These are phyloP conservation scores for Nitzschia putrida DNA, from an alignment of 108 stramenopile species.

Conservation along the genomic window DNA sequence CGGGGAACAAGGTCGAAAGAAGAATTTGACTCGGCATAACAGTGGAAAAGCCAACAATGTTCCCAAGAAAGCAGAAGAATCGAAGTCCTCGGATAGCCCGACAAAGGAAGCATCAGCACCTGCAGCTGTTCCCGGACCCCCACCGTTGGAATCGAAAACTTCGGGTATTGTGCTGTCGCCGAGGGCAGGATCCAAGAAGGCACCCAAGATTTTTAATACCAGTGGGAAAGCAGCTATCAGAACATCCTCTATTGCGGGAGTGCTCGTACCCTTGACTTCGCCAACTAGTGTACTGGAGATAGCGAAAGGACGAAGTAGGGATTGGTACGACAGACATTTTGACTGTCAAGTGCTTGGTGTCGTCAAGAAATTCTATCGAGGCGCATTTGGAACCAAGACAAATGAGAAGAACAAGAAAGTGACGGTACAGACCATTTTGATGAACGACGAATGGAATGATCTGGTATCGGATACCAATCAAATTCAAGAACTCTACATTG, in stretches of 20 bases:
- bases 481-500: constrained; percentile 34
- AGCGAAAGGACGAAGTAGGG: constrained; percentile 21
- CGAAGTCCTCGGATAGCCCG: background rate
- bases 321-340: constrained; percentile 27
- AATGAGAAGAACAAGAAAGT: constrained; percentile 17
- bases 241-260: background rate
- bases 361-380: constrained; percentile 21
- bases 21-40: background rate
- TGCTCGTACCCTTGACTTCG: background rate
- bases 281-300: constrained; percentile 16
- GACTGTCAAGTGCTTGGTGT: constrained; percentile 17
- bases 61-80: background rate
- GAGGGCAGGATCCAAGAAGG: constrained; percentile 1
- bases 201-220: constrained; percentile 4
- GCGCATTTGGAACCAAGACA: constrained; percentile 27
- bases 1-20: background rate
- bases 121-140: background rate
- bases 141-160: background rate
- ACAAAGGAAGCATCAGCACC: background rate
- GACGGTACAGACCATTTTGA: constrained; percentile 10
- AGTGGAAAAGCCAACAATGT: background rate
- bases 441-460: constrained; percentile 31
- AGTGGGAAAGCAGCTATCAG: background rate
- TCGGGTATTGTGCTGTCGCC: constrained; percentile 3
- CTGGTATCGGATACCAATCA: constrained; percentile 18